Evolutionary conservation across 1,284 basidiomycete species (phyloP), one percentile per base, ranked within the genome.

Genomic region (Pterula multifida): DNA sequence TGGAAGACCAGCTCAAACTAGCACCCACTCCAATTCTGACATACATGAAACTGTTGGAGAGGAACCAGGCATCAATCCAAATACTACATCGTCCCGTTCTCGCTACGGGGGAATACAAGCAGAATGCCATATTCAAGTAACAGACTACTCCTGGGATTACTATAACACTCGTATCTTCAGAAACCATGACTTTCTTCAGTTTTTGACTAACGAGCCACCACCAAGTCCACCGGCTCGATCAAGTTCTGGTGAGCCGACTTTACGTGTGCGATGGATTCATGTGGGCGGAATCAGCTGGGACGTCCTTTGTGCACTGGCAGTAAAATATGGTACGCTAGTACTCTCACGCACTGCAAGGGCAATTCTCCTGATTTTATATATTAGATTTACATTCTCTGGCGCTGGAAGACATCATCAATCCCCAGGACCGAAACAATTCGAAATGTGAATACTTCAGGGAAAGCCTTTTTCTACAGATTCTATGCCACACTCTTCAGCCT

Each of bases 341-440:
- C 6, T n/a, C 28, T 32, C 15, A 32, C 39, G 6, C 39, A 19
- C 6, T 6, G 9, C 23, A 6, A 24, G 6, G 4, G n/a, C 39
- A 9, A 19, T 24, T 19, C 39, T 9, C 17, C 39, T 19, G 6
- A 19, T 24, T 24, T 32, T 32, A 32, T 32, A 6, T 15, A 32
- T 19, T n/a, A 47, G 45, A 47, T 26, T 9, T 47, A 13, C 45
- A 47, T 47, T 47, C 45, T n/a, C 19, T 47, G 26, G 45, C 45
- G 13, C 45, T 47, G 12, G 45, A 47, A 25, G 45, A 47, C 22
- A 28, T 47, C 45, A 13, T 47, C 9, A 28, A 23, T 11, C 23
- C 22, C 6, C 45, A 47, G 22, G 45, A 28, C 13, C 45, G 19
- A 13, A 47, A 47, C 22, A 24, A 26, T 13, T 47, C 45, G 3